Evolutionary conservation across 352 stramenopile species (phyloP).

Genomic region (Globisporangium polare): DNA sequence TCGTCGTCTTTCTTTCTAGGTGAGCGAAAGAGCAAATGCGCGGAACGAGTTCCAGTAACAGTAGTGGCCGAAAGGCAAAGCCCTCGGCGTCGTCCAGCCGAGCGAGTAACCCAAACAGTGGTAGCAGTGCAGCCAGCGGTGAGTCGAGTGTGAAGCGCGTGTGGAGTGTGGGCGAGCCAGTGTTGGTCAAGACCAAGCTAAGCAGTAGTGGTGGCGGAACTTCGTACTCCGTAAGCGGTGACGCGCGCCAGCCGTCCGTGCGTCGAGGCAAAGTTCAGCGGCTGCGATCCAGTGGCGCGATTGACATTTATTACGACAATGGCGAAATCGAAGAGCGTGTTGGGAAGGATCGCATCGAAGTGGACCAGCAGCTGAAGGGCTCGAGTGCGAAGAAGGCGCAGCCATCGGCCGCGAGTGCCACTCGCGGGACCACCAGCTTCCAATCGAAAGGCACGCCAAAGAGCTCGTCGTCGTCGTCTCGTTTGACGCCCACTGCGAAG

Average conservation of each 20-base stretch:
- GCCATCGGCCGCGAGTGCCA: background rate
- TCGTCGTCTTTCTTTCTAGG: background rate
- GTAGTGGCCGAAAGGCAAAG: conserved; percentile 10
- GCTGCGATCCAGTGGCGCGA: conserved; percentile 36
- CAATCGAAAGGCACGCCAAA: conserved; percentile 16
- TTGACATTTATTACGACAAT: conserved; percentile 56
- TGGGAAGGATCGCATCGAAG: conserved; percentile 30
- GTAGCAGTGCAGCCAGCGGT: background rate
- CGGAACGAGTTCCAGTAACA: conserved; percentile 2
- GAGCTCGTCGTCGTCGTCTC: conserved; percentile 4
- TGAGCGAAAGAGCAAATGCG: background rate
- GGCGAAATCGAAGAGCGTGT: conserved; percentile 46
- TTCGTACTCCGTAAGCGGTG: background rate
- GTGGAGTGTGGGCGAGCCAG: conserved; percentile 25
- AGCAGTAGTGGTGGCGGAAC: background rate
- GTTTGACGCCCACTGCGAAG: conserved; percentile 5
- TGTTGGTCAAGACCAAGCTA: conserved; percentile 23
- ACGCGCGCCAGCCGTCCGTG: conserved; percentile 11
- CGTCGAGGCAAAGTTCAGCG: conserved; percentile 37
- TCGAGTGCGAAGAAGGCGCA: conserved; percentile 3
- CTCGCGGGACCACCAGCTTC: background rate
- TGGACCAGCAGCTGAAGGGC: conserved; percentile 1
- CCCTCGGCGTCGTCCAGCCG: conserved; percentile 4
- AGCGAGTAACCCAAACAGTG: background rate
- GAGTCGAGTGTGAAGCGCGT: conserved; percentile 2